A percentile compares a stretch with the other conserved stretches of the same genome.
phyloP scores from a whole-genome alignment of 169 alveolate species.

The Plasmodium falciparum region DNA sequence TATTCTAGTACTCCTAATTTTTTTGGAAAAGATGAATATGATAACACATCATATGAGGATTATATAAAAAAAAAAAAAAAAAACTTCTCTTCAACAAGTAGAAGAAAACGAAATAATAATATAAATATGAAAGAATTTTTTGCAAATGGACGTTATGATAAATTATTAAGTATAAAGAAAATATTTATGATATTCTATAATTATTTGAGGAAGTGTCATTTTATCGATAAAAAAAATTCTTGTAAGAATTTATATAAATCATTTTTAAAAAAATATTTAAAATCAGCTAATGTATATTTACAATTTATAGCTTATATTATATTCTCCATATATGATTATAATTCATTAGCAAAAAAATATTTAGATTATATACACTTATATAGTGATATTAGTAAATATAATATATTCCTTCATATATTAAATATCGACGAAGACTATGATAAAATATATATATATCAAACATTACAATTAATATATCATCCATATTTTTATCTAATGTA shows the following conservation, averaged over 20 bases:
- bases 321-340: constrained; percentile 56
- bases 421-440: constrained; percentile 29
- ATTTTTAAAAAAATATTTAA: constrained; percentile 48
- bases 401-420: constrained; percentile 35
- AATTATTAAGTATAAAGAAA: constrained; percentile 27
- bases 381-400: constrained; percentile 51
- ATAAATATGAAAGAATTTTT: not conserved
- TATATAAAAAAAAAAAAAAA: too few species aligned
- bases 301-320: constrained; percentile 51
- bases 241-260: constrained; percentile 31
- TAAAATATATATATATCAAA: constrained; percentile 36
- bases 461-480: constrained; percentile 45
- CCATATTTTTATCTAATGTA: constrained; percentile 64
- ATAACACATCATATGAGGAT: not conserved
- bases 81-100: too few species aligned
- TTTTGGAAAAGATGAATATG: not conserved
- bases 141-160: not conserved
- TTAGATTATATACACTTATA: constrained; percentile 49
- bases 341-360: constrained; percentile 33
- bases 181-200: constrained; percentile 39
- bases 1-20: too few species aligned
- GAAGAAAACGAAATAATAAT: not conserved
- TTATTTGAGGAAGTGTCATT: constrained; percentile 22
- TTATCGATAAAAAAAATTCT: constrained; percentile 20
- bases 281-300: constrained; percentile 55